phyloP scores from a whole-genome alignment of 306 rosid genomes.

The Ormosia semicastrata region DNA sequence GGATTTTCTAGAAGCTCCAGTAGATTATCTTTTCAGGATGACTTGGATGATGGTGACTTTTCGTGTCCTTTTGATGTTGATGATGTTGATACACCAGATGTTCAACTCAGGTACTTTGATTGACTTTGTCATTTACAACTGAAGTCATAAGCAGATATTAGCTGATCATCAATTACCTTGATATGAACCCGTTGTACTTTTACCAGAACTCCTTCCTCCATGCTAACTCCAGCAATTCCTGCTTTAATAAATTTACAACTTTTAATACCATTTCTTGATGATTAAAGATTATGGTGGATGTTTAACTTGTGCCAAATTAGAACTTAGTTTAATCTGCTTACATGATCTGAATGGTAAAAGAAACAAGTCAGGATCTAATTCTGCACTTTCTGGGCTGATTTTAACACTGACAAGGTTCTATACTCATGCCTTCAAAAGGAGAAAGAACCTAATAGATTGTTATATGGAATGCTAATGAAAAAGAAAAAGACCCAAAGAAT shows the following conservation, averaged over 20 bases:
- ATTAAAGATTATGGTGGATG: neutral
- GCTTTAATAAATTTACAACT: neutral
- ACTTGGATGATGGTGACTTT: slow-evolving; percentile 71
- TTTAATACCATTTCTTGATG: neutral
- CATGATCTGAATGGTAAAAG: slow-evolving; percentile 14
- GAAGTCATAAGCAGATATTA: neutral
- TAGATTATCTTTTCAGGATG: slow-evolving; percentile 83
- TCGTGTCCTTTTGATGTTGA: slow-evolving; percentile 81
- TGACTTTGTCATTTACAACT: slow-evolving; percentile 6
- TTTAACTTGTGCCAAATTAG: neutral
- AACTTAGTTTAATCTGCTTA: slow-evolving; percentile 14
- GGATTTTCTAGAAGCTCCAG: slow-evolving; percentile 89
- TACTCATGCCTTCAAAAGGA: neutral
- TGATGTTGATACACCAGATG: slow-evolving; percentile 70
- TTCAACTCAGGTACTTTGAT: slow-evolving; percentile 56
- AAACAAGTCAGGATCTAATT: neutral
- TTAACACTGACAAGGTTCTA: slow-evolving; percentile 5
- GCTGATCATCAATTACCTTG: neutral
- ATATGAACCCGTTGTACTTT: neutral
- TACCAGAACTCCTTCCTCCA: slow-evolving; percentile 10
- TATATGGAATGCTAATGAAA: neutral
- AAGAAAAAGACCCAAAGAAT: neutral
- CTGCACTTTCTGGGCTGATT: neutral
- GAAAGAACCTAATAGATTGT: neutral
- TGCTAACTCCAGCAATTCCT: neutral